Evolutionary conservation across 495 filamentous ascomycete species (phyloP).

Genomic region (Articulospora tetracladia): DNA sequence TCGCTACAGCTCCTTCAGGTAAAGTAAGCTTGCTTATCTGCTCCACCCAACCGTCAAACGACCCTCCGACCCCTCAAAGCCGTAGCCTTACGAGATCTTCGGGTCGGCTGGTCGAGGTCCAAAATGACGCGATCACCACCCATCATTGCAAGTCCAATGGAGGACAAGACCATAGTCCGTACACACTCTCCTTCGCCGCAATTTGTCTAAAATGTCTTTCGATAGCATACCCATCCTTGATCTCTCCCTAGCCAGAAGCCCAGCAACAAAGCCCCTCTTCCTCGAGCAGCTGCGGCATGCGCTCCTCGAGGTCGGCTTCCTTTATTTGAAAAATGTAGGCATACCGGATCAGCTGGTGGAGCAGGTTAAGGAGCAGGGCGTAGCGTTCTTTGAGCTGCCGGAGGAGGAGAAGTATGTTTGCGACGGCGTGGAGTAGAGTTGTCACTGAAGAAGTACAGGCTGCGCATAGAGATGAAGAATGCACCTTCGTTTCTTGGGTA

Average conservation of each 20-base stretch:
- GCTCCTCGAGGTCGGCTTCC: conserved; percentile 86
- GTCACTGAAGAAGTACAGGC: conserved; percentile 32
- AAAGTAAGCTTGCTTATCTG: too few species aligned
- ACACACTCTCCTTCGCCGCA: not conserved
- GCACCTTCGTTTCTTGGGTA: conserved; percentile 62
- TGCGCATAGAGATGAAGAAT: conserved; percentile 89
- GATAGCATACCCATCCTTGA: conserved; percentile 78
- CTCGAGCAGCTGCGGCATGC: conserved; percentile 70
- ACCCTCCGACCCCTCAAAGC: too few species aligned
- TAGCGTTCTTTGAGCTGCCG: conserved; percentile 78
- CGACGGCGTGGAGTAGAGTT: not conserved
- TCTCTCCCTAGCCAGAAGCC: conserved; percentile 57
- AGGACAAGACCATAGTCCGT: not conserved
- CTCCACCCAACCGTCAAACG: too few species aligned
- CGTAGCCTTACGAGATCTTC: too few species aligned
- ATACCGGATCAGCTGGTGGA: conserved; percentile 63
- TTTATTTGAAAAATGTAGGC: conserved; percentile 85
- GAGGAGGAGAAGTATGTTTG: conserved; percentile 63
- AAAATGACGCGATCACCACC: not conserved
- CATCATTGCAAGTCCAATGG: not conserved
- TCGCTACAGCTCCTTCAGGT: too few species aligned
- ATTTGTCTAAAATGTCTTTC: conserved; percentile 47
- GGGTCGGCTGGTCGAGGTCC: too few species aligned
- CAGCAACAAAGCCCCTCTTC: conserved; percentile 71
- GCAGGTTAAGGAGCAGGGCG: conserved; percentile 64